Evolutionary conservation across 768 basidiomycete genomes (phyloP), one percentile per base, ranked within the genome.

Genomic region (Leccinum subgranulosum): DNA sequence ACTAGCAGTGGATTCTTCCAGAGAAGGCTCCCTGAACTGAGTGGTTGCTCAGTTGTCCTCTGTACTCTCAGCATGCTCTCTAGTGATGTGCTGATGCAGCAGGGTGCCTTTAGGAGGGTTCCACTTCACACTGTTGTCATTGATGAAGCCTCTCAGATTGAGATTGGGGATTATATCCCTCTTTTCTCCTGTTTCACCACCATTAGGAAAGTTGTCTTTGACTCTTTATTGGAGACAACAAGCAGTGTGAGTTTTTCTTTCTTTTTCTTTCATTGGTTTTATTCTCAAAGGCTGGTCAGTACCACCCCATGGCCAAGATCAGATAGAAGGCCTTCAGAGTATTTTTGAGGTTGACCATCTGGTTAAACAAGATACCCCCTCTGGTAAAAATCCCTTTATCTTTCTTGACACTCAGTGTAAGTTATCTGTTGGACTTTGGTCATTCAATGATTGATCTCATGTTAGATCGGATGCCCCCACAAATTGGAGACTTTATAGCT

Each of bases 61-160:
- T 90, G 87, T 66, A 93, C 92, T 21, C 71, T 92, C 0, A 81
- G 81, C 71, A 93, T 92, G 88, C 79, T 93, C 3, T 84, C 88
- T 0, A 80, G 66, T 52, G 55, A 56, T 0, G 21, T 2, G 0
- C 49, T 74, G 28, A 67, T 23, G n/a, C 6, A 0, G 7, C 28
- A 6, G 49, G 69, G 69, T 54, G 69, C 52, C 29, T 74, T 74
- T 12, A 55, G 2, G 6, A 61, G 12, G 19, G 45, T 12, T 10
- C 82, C 84, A 23, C 48, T 86, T 45, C 72, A 74, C 4, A 80
- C 75, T n/a, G 69, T 86, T 36, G 64, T 86, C 31, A 67, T 87
- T 55, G 85, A 87, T 79, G 85, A 87, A 69, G 85, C 85, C 1
- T 84, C 82, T 63, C 85, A 86, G 59, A 85, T 86, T 69, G 83